A percentile compares a stretch with the other conserved stretches of the same genome.
These are phyloP conservation scores for Trametes coccinea DNA, from an alignment of 768 basidiomycete species.

Conservation along the genomic window DNA sequence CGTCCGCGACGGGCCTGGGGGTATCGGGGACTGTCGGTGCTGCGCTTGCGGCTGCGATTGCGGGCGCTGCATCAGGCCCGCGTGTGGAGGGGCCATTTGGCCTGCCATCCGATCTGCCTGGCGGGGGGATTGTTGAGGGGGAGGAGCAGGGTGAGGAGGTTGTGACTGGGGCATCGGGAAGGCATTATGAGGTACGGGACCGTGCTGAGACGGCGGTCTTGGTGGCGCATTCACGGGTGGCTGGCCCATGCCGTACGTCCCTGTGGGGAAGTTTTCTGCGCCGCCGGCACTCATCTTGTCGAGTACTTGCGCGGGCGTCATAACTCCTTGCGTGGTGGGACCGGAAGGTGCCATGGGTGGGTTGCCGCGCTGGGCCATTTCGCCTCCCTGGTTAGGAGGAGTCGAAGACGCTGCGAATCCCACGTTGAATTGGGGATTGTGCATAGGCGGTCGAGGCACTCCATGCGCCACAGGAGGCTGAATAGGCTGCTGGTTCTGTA, in stretches of 20 bases:
- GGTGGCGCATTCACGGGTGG: conserved; percentile 6
- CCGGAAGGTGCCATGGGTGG: conserved; percentile 35
- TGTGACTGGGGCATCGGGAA: conserved; percentile 23
- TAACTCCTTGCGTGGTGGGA: conserved; percentile 47
- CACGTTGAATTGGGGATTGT: conserved; percentile 42
- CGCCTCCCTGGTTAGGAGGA: conserved; percentile 48
- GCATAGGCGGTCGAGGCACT: conserved; percentile 20
- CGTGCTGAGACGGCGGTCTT: conserved; percentile 26
- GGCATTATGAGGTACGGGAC: conserved; percentile 31
- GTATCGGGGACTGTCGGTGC: conserved; percentile 44
- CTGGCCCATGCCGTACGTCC: conserved; percentile 12
- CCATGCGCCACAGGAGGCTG: conserved; percentile 34
- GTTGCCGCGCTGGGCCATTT: conserved; percentile 42
- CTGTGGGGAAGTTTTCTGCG: conserved; percentile 5
- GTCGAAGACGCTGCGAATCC: conserved; percentile 38
- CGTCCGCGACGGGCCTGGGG: conserved; percentile 45
- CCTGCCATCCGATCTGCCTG: conserved; percentile 38
- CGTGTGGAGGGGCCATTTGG: conserved; percentile 33
- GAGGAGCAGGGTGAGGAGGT: conserved; percentile 21
- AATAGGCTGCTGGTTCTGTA: conserved; percentile 38
- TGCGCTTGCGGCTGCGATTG: conserved; percentile 58
- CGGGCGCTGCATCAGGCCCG: conserved; percentile 41
- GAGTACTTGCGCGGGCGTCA: conserved; percentile 66
- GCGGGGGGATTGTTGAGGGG: conserved; percentile 46
- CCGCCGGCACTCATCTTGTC: conserved; percentile 46